Conservation (phyloP, 257 asterid species). For the Sherardia arvensis region DNA sequence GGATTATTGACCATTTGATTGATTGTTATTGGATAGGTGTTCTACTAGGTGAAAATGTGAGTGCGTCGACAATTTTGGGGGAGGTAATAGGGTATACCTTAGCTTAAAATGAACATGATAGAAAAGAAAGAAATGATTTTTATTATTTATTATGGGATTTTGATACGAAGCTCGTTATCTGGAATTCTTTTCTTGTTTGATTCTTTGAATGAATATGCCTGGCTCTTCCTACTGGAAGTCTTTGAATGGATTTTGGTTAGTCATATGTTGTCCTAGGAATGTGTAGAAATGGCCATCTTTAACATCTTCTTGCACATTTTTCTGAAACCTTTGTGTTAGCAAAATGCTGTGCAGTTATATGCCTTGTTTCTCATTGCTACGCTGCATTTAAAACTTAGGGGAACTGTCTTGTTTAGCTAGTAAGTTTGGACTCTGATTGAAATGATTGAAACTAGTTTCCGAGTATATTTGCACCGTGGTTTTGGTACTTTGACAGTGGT, state of each 20-base stretch:
- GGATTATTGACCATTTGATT: constrained; percentile 7
- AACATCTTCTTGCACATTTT: neutral
- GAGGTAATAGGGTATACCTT: constrained; percentile 9
- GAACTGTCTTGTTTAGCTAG: neutral
- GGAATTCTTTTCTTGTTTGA: neutral
- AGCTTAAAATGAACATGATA: neutral
- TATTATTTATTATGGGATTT: neutral
- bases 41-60: neutral
- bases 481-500: neutral
- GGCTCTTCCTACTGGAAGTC: neutral
- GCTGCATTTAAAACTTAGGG: neutral
- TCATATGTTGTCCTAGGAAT: neutral
- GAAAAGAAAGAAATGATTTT: neutral
- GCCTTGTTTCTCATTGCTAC: neutral
- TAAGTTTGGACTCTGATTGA: neutral
- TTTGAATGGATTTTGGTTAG: neutral
- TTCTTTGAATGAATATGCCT: neutral
- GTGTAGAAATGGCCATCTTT: neutral
- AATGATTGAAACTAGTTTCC: neutral
- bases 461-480: neutral
- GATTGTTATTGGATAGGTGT: neutral
- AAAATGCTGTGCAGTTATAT: neutral
- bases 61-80: constrained; percentile 12
- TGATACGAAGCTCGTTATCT: neutral
- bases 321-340: neutral